Conservation (phyloP, 352 stramenopile genomes). For the Phytopythium oedochilum region DNA sequence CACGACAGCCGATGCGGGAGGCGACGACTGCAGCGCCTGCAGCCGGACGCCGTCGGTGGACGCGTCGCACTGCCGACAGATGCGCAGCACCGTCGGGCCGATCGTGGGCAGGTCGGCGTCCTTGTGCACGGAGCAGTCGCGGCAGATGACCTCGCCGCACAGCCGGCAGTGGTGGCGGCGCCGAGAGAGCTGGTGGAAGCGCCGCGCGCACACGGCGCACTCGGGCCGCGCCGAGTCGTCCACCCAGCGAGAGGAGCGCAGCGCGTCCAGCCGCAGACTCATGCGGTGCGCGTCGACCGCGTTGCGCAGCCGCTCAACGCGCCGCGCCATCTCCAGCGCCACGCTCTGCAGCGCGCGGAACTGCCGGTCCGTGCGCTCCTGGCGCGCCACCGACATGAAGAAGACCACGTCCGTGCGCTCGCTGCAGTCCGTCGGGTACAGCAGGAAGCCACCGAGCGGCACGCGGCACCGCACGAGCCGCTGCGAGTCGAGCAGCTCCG, state of each 20-base stretch:
- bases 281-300: slow-evolving; percentile 60
- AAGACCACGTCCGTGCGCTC: slow-evolving; percentile 77
- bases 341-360: slow-evolving; percentile 58
- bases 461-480: slow-evolving; percentile 51
- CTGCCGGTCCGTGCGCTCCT: slow-evolving; percentile 40
- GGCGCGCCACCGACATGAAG: slow-evolving; percentile 48
- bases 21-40: background rate
- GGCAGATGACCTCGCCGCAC: slow-evolving; percentile 74
- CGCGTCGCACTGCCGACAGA: slow-evolving; percentile 57
- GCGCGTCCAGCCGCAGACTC: slow-evolving; percentile 50
- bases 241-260: slow-evolving; percentile 49
- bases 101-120: slow-evolving; percentile 59
- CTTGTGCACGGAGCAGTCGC: slow-evolving; percentile 67
- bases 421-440: slow-evolving; percentile 55
- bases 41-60: background rate
- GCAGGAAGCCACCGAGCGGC: slow-evolving; percentile 62
- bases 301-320: slow-evolving; percentile 45
- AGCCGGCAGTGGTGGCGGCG: slow-evolving; percentile 72
- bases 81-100: slow-evolving; percentile 57
- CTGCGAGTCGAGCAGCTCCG: slow-evolving; percentile 54
- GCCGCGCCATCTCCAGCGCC: slow-evolving; percentile 48
- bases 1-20: background rate
- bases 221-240: slow-evolving; percentile 42
- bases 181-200: slow-evolving; percentile 63
- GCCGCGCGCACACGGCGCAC: slow-evolving; percentile 59